phyloP scores from a whole-genome alignment of 106 monocot genomes.

The Cymbidium sinense region DNA sequence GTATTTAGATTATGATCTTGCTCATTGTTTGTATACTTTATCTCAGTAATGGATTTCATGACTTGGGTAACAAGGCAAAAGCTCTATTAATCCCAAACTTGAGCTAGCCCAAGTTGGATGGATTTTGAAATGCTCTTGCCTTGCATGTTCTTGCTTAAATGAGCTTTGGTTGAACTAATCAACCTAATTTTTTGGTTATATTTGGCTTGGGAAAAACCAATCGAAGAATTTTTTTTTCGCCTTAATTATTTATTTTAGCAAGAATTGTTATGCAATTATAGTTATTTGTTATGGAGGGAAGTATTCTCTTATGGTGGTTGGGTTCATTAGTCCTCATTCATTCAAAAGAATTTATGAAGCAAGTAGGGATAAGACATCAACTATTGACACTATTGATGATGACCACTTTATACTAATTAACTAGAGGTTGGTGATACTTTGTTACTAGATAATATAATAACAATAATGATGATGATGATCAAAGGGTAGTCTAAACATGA shows the following conservation, averaged over 20 bases:
- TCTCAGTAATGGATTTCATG: neutral
- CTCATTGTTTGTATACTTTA: neutral
- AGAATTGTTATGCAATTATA: neutral
- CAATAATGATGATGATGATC: no score
- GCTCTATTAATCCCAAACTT: neutral
- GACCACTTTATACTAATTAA: no score
- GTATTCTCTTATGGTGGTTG: neutral
- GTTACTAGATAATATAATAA: no score
- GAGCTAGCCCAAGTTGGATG: neutral
- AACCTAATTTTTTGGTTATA: neutral
- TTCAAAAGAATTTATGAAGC: neutral
- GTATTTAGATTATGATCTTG: neutral
- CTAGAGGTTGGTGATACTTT: no score
- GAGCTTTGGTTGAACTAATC: neutral
- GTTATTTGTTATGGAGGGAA: neutral
- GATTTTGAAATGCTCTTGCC: neutral
- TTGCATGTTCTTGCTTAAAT: neutral
- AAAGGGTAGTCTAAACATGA: no score
- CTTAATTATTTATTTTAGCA: neutral
- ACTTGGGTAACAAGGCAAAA: neutral
- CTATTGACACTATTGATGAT: no score
- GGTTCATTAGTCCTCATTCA: neutral
- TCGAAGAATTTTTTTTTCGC: neutral
- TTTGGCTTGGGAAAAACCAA: neutral
- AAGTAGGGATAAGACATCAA: no score